phyloP scores from a whole-genome alignment of 306 rosid genomes.

The Fragaria ananassa region DNA sequence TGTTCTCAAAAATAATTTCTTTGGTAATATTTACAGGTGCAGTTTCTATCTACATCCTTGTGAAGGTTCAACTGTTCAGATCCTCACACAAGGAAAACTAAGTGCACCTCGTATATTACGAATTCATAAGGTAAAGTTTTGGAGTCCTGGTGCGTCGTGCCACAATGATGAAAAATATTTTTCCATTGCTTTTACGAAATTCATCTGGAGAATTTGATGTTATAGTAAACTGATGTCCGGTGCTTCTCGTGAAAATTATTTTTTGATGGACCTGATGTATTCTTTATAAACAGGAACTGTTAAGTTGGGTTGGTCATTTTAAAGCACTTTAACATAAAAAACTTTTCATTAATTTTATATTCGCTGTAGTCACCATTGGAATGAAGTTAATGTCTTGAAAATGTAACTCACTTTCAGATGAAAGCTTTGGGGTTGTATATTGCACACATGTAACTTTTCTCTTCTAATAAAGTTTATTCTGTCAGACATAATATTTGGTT shows the following conservation, averaged over 20 bases:
- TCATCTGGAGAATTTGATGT: not conserved
- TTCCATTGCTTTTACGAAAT: not conserved
- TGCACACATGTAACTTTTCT: not conserved
- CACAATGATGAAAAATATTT: not conserved
- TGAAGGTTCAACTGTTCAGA: constrained; percentile 86
- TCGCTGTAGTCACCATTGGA: not conserved
- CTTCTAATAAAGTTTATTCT: not conserved
- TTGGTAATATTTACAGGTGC: constrained; percentile 54
- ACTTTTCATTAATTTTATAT: not conserved
- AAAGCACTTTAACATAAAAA: not conserved
- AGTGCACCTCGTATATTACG: constrained; percentile 98
- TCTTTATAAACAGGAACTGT: not conserved
- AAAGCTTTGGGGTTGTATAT: not conserved
- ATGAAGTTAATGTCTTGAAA: not conserved
- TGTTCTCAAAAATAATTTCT: not conserved
- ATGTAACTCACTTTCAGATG: not conserved
- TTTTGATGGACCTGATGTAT: not conserved
- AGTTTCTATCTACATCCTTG: constrained; percentile 95
- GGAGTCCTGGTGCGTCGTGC: constrained; percentile 19
- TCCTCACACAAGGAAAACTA: constrained; percentile 92
- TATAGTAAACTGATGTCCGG: not conserved
- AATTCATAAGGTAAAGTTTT: constrained; percentile 75
- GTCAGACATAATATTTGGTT: not conserved
- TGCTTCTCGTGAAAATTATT: not conserved
- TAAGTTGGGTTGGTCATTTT: not conserved